A percentile compares a stretch with the other conserved stretches of the same genome.
Evolutionary conservation across 495 filamentous ascomycete genomes (phyloP).

Genomic region (Apiosordaria backusii): DNA sequence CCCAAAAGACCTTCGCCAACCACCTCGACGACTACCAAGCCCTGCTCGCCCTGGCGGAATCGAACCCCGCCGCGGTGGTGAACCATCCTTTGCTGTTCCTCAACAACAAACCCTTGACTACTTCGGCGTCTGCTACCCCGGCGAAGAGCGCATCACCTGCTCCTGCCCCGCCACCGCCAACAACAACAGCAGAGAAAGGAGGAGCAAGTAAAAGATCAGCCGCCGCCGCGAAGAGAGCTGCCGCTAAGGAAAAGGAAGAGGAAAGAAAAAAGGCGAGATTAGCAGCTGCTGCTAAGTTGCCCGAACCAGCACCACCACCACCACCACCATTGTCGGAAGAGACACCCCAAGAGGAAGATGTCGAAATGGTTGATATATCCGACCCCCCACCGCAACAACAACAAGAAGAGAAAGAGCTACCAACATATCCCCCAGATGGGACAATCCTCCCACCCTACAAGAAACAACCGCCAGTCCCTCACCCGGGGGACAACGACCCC

Average conservation of each 20-base stretch:
- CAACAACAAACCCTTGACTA: neutral
- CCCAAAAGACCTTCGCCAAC: constrained; percentile 88
- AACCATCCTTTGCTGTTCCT: constrained; percentile 1
- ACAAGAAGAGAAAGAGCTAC: constrained; percentile 26
- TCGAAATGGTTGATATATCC: constrained; percentile 7
- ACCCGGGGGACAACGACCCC: constrained; percentile 56
- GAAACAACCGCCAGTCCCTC: constrained; percentile 31
- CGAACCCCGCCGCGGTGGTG: constrained; percentile 30
- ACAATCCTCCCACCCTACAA: constrained; percentile 33
- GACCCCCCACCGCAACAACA: constrained; percentile 26
- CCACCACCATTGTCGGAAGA: too few relatives aligned
- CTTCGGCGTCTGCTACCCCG: constrained; percentile 13
- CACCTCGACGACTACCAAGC: constrained; percentile 89
- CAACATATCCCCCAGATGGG: constrained; percentile 30
- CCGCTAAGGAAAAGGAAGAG: constrained; percentile 25
- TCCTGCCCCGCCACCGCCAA: constrained; percentile 12
- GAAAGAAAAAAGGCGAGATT: constrained; percentile 23
- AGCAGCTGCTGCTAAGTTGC: constrained; percentile 11
- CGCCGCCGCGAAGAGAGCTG: constrained; percentile 27
- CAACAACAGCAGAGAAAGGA: neutral
- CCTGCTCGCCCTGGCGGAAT: constrained; percentile 49
- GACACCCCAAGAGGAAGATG: constrained; percentile 5
- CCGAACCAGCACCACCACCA: too few relatives aligned
- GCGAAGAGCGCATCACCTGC: constrained; percentile 26
- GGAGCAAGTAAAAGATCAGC: constrained; percentile 24